Percentiles rank a stretch among this genome's conserved stretches.
Evolutionary conservation across 371 early-diverging fungal genomes (phyloP).

Genomic region (Gilbertella persicaria): DNA sequence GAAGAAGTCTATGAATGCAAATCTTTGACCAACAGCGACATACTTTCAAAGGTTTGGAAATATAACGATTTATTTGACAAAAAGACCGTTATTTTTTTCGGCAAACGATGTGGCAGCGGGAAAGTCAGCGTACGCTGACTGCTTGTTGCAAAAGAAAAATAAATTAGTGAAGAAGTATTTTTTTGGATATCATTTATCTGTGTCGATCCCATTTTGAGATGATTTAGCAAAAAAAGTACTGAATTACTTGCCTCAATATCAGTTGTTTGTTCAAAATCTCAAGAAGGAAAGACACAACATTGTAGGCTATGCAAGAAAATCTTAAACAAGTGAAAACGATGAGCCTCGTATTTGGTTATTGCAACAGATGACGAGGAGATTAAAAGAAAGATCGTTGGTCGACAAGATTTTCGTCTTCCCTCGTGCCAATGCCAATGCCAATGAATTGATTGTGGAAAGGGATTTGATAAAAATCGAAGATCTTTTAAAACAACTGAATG

Average conservation of each 20-base stretch:
- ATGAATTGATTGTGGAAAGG: slow-evolving; percentile 16
- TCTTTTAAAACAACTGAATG: slow-evolving; percentile 18
- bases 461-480: slow-evolving; percentile 23
- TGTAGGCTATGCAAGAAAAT: slow-evolving; percentile 29
- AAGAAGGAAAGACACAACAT: slow-evolving; percentile 21
- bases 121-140: slow-evolving; percentile 23
- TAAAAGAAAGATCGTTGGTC: slow-evolving; percentile 21
- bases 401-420: slow-evolving; percentile 24
- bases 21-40: slow-evolving; percentile 22
- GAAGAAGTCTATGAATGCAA: slow-evolving; percentile 23
- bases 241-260: slow-evolving; percentile 25
- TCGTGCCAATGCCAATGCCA: slow-evolving; percentile 18
- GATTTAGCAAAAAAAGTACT: slow-evolving; percentile 22
- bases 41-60: slow-evolving; percentile 24
- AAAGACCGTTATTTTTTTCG: slow-evolving; percentile 14
- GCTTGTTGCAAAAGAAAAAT: slow-evolving; percentile 26
- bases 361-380: slow-evolving; percentile 18
- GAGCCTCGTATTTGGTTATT: slow-evolving; percentile 24
- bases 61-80: slow-evolving; percentile 23
- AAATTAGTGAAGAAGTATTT: slow-evolving; percentile 21
- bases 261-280: slow-evolving; percentile 20
- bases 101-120: slow-evolving; percentile 16
- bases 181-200: slow-evolving; percentile 26
- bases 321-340: slow-evolving; percentile 23
- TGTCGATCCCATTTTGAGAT: slow-evolving; percentile 22